These are phyloP conservation scores for Cochlearia excelsa DNA, from an alignment of 345 rosid genomes.

Conservation along the genomic window DNA sequence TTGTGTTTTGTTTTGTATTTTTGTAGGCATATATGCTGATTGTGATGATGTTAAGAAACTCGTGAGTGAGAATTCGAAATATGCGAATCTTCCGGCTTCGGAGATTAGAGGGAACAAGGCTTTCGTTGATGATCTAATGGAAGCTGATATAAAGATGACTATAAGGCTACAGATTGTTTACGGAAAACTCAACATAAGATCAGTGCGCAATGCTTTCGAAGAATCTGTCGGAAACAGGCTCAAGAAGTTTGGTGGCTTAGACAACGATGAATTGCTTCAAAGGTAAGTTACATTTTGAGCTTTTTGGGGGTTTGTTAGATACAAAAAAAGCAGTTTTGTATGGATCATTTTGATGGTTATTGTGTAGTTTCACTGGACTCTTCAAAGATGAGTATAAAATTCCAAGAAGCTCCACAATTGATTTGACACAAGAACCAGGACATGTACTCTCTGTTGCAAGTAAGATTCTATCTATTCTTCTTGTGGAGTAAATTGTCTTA, in stretches of 20 bases:
- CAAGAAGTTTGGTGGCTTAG: conserved; percentile 57
- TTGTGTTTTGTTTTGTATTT: not conserved
- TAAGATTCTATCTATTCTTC: conserved; percentile 28
- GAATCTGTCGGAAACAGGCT: conserved; percentile 84
- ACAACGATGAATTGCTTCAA: conserved; percentile 67
- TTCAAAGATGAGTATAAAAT: conserved; percentile 91
- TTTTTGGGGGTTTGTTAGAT: not conserved
- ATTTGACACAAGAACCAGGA: conserved; percentile 64
- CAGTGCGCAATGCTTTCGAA: conserved; percentile 77
- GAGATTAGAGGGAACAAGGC: conserved; percentile 57
- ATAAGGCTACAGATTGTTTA: conserved; percentile 80
- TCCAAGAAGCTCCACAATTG: conserved; percentile 72
- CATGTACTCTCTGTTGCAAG: conserved; percentile 63
- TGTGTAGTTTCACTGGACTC: conserved; percentile 68
- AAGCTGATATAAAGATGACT: conserved; percentile 63
- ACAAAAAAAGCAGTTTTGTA: not conserved
- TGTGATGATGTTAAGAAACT: conserved; percentile 51
- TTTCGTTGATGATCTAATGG: conserved; percentile 56
- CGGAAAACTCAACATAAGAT: conserved; percentile 60
- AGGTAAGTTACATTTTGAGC: conserved; percentile 41
- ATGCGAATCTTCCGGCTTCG: conserved; percentile 49
- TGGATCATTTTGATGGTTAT: not conserved
- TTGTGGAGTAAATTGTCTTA: not conserved
- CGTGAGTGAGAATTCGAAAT: conserved; percentile 47
- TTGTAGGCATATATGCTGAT: conserved; percentile 74